A percentile compares a stretch with the other conserved stretches of the same genome.
phyloP scores from a whole-genome alignment of 2,329 filamentous ascomycete species.

The Talaromyces marneffei region DNA sequence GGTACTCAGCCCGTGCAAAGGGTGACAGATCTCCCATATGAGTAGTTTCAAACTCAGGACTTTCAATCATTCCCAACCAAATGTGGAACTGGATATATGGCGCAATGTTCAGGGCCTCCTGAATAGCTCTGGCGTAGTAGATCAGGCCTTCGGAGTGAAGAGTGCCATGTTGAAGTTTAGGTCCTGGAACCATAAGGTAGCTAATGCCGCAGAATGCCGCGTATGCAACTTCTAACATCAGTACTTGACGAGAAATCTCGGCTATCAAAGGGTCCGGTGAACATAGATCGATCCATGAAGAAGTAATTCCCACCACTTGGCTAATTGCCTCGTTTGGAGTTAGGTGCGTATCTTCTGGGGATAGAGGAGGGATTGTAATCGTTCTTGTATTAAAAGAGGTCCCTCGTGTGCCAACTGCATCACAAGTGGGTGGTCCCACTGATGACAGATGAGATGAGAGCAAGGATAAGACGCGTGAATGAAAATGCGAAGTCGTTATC shows the following conservation, averaged over 20 bases:
- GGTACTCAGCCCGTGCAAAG: constrained; percentile 39
- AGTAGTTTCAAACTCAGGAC: constrained; percentile 51
- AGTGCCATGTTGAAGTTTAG: constrained; percentile 57
- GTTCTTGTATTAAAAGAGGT: constrained; percentile 38
- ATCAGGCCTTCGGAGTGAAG: constrained; percentile 47
- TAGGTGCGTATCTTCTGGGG: constrained; percentile 53
- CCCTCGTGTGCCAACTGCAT: constrained; percentile 34
- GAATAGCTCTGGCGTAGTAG: constrained; percentile 77
- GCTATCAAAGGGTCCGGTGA: constrained; percentile 77
- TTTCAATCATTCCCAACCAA: constrained; percentile 76
- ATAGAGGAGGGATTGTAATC: constrained; percentile 37
- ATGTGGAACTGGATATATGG: constrained; percentile 74
- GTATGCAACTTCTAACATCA: constrained; percentile 88
- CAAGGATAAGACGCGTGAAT: constrained; percentile 51
- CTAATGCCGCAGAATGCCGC: constrained; percentile 89
- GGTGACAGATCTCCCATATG: constrained; percentile 41
- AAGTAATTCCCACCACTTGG: constrained; percentile 72
- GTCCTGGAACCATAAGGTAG: constrained; percentile 76
- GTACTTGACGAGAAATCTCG: constrained; percentile 79
- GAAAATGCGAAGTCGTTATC: constrained; percentile 57
- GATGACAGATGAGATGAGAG: constrained; percentile 48
- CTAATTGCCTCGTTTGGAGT: constrained; percentile 75
- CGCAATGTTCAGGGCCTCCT: constrained; percentile 69
- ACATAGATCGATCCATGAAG: constrained; percentile 86
- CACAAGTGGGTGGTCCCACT: constrained; percentile 31